These are phyloP conservation scores for Paramecium biaurelia DNA, from an alignment of 73 alveolate genomes.

Conservation along the genomic window DNA sequence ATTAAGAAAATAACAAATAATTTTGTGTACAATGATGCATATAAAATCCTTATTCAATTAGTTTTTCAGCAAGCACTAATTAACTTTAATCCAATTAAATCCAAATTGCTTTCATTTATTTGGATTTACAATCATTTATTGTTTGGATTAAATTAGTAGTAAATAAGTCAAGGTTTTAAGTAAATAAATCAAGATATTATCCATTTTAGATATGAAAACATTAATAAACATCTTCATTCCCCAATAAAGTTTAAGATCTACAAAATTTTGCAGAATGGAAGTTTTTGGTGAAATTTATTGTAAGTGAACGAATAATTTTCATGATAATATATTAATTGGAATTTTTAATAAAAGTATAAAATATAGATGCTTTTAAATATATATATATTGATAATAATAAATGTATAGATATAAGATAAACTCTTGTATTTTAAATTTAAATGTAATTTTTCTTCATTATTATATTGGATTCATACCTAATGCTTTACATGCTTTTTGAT, in stretches of 20 bases:
- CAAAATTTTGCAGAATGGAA: background rate
- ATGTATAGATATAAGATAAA: background rate
- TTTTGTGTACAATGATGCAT: constrained; percentile 68
- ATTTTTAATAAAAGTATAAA: background rate
- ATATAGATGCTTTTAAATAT: too few relatives aligned
- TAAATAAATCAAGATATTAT: background rate
- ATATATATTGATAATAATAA: background rate
- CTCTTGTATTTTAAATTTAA: background rate
- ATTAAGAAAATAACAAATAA: constrained; percentile 53
- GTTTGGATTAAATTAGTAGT: background rate
- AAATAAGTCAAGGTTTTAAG: background rate
- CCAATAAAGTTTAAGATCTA: background rate
- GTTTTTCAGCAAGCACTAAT: background rate
- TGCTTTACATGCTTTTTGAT: constrained; percentile 45
- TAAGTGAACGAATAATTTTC: background rate
- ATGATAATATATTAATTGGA: background rate
- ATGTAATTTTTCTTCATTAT: background rate
- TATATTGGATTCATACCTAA: background rate
- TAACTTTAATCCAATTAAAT: background rate
- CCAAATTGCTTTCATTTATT: constrained; percentile 46
- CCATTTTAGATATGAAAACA: background rate
- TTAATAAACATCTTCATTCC: background rate
- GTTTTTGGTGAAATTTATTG: background rate
- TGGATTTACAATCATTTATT: background rate
- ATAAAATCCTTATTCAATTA: constrained; percentile 55